These are phyloP conservation scores for Takashimella tepidaria DNA, from an alignment of 1,284 basidiomycete genomes.

Conservation along the genomic window DNA sequence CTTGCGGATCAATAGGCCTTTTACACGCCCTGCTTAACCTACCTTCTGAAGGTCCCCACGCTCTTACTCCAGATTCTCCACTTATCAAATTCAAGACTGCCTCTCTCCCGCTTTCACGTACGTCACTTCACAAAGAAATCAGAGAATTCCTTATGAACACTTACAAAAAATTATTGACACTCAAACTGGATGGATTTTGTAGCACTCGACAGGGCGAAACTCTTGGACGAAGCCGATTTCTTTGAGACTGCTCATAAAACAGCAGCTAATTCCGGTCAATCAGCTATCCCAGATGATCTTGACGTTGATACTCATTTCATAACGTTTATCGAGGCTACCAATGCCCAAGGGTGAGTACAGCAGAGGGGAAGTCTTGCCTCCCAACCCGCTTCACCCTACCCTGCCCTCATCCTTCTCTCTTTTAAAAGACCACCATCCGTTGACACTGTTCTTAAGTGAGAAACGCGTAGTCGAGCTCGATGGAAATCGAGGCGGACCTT, in stretches of 20 bases:
- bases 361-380: no score
- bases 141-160: neutral
- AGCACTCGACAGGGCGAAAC: slow-evolving; percentile 61
- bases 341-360: slow-evolving; percentile 30
- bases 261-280: slow-evolving; percentile 65
- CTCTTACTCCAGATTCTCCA: slow-evolving; percentile 26
- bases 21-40: slow-evolving; percentile 59
- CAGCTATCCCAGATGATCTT: slow-evolving; percentile 50
- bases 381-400: no score
- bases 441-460: slow-evolving; percentile 28
- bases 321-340: slow-evolving; percentile 64
- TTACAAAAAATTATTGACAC: neutral
- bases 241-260: slow-evolving; percentile 70
- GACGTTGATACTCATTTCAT: slow-evolving; percentile 78
- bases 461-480: slow-evolving; percentile 72
- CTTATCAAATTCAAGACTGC: slow-evolving; percentile 39
- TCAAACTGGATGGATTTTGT: neutral
- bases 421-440: neutral
- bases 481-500: slow-evolving; percentile 63
- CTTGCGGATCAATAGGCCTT: slow-evolving; percentile 83
- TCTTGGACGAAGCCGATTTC: slow-evolving; percentile 67
- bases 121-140: slow-evolving; percentile 10
- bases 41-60: slow-evolving; percentile 22
- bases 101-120: slow-evolving; percentile 29
- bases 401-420: neutral